Evolutionary conservation across 768 basidiomycete genomes (phyloP).

Genomic region (Boletus pseudo-olivaceus): DNA sequence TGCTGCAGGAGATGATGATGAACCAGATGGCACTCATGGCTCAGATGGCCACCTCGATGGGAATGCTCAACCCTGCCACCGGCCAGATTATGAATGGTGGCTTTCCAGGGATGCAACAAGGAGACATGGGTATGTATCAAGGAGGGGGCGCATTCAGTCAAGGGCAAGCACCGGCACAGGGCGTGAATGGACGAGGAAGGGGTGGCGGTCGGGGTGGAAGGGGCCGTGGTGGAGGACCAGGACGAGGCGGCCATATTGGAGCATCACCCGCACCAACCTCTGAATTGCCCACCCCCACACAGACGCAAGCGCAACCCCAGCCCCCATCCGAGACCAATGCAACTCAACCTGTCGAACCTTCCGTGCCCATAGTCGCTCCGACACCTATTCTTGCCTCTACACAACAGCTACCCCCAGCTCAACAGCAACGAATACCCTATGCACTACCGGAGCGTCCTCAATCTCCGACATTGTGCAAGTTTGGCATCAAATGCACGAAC

Average conservation of each 20-base stretch:
- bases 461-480: slow-evolving; percentile 93
- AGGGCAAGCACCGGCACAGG: slow-evolving; percentile 14
- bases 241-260: slow-evolving; percentile 40
- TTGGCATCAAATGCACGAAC: slow-evolving; percentile 86
- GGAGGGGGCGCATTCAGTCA: slow-evolving; percentile 28
- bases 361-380: slow-evolving; percentile 24
- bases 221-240: slow-evolving; percentile 39
- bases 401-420: slow-evolving; percentile 9
- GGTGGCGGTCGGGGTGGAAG: slow-evolving; percentile 47
- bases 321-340: slow-evolving; percentile 10
- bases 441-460: slow-evolving; percentile 73
- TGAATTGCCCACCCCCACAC: slow-evolving; percentile 16
- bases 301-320: slow-evolving; percentile 21
- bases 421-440: slow-evolving; percentile 43
- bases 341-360: slow-evolving; percentile 6
- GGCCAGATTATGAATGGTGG: slow-evolving; percentile 56
- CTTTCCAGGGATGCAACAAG: slow-evolving; percentile 58
- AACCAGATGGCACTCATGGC: slow-evolving; percentile 92
- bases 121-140: slow-evolving; percentile 46
- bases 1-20: slow-evolving; percentile 89
- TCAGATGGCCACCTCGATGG: slow-evolving; percentile 85
- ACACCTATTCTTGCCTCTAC: slow-evolving; percentile 26
- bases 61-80: slow-evolving; percentile 60
- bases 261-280: slow-evolving; percentile 22
- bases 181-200: slow-evolving; percentile 39